Conservation (phyloP, 352 stramenopile genomes). For the Phytophthora cajani region DNA sequence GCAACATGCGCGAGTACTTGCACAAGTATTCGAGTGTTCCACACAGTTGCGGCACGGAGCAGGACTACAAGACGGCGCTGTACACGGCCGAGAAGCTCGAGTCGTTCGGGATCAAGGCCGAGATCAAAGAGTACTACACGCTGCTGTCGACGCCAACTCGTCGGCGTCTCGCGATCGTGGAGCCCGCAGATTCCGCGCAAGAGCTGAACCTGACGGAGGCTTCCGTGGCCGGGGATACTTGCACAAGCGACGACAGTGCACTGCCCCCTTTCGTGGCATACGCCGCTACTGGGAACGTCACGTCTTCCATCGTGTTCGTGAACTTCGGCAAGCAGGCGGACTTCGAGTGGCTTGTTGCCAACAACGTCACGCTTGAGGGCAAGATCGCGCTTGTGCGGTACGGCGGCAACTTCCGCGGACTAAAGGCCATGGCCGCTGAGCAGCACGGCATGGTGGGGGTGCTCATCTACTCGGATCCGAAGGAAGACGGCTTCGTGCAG, state of each 20-base stretch:
- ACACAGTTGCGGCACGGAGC: constrained; percentile 29
- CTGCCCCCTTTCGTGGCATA: constrained; percentile 87
- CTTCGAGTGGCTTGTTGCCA: constrained; percentile 62
- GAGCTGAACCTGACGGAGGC: constrained; percentile 67
- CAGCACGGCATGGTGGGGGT: constrained; percentile 56
- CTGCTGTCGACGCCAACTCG: constrained; percentile 74
- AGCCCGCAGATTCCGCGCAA: constrained; percentile 29
- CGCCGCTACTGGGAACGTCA: constrained; percentile 69
- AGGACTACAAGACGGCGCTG: constrained; percentile 32
- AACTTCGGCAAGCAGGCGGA: constrained; percentile 85
- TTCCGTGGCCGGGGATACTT: constrained; percentile 63
- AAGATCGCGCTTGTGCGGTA: constrained; percentile 80
- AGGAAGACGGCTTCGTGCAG: constrained; percentile 67
- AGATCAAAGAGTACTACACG: constrained; percentile 69
- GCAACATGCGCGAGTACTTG: constrained; percentile 51
- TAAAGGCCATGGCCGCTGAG: constrained; percentile 77
- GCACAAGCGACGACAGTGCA: constrained; percentile 54
- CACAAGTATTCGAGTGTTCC: constrained; percentile 46
- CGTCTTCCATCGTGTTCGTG: constrained; percentile 74
- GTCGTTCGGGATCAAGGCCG: constrained; percentile 50
- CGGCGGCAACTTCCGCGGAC: constrained; percentile 55
- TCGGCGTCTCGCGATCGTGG: constrained; percentile 48
- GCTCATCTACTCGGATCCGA: constrained; percentile 81
- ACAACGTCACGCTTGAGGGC: constrained; percentile 56
- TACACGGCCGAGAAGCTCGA: constrained; percentile 30